Base-by-base conservation (phyloP, 768 basidiomycete species). In the Scleroderma citrinum region DNA sequence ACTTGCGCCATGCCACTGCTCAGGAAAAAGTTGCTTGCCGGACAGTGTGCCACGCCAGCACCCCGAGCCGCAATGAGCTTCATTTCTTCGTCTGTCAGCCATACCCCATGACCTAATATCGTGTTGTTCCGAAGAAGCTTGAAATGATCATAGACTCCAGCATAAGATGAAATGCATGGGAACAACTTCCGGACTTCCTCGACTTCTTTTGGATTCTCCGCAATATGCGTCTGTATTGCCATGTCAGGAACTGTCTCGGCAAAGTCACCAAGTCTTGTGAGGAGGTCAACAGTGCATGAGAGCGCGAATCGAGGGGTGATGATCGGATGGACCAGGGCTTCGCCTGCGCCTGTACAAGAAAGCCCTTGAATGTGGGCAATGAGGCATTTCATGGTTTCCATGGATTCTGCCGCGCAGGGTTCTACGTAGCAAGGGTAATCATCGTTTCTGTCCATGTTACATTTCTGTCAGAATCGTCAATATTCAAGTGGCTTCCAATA, bases 251-350 rank as follows among this genome's bases (percentile, higher is more conserved):
- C 78, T 3, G 72, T 61, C 8, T 4, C 8, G n/a, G 34, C 34
- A 35, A 14, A 61, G 13, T 56, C 26, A 7, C 87, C 82, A 6
- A 98, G 73, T 4, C 69, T 66, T 1, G 59, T 40, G 44, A 97
- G 75, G 26, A 94, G 79, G n/a, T 77, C 69, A 12, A 73, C 64
- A 0, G 92, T 82, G 67, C 92, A 95, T 11, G 89, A 83, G 50
- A 97, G 86, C 20, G 95, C 95, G 65, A 97, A 98, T n/a, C 95
- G 87, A 13, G 95, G 95, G 0, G 95, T 97, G 38, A 97, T 69
- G 59, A 92, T 82, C 5, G 95, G 95, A 48, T 88, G 87, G 11
- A 98, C 86, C 7, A 94, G 80, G 2, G 80, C 74, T 50, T 75
- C 71, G 41, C 63, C 60, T 23, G 58, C 53, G 21, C 59, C 54